Evolutionary conservation across 2,329 filamentous ascomycete genomes (phyloP).

Genomic region (Tolypocladium paradoxum): DNA sequence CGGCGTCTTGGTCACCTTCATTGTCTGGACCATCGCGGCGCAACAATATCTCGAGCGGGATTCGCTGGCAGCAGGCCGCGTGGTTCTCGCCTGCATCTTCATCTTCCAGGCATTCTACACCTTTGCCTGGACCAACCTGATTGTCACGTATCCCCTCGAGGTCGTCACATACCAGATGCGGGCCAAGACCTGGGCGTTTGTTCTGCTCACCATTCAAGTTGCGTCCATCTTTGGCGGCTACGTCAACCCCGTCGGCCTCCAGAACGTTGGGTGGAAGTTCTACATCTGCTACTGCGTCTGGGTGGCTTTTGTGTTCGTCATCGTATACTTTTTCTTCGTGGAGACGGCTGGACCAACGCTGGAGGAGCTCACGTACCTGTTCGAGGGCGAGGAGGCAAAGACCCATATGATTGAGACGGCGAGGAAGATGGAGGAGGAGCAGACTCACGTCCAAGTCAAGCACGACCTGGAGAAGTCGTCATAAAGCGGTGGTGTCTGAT

Average conservation of each 20-base stretch:
- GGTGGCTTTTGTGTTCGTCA: constrained; percentile 23
- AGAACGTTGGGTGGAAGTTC: constrained; percentile 27
- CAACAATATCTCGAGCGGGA: constrained; percentile 23
- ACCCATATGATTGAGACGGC: constrained; percentile 13
- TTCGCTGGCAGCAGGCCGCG: constrained; percentile 18
- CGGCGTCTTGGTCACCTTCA: constrained; percentile 26
- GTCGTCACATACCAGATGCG: constrained; percentile 30
- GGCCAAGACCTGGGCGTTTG: constrained; percentile 29
- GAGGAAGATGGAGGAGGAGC: constrained; percentile 3
- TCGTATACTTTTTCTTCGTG: constrained; percentile 29
- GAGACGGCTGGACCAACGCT: constrained; percentile 25
- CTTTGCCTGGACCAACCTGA: constrained; percentile 30
- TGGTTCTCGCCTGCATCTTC: constrained; percentile 31
- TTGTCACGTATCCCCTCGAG: constrained; percentile 32
- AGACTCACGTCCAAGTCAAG: constrained; percentile 1
- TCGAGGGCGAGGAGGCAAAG: constrained; percentile 16
- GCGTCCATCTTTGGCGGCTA: constrained; percentile 27
- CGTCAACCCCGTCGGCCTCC: constrained; percentile 27
- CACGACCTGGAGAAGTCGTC: constrained; percentile 1
- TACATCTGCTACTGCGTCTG: constrained; percentile 31
- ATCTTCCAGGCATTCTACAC: constrained; percentile 30
- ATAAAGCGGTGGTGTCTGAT: too few relatives aligned
- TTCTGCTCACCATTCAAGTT: constrained; percentile 27
- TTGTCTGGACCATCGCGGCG: constrained; percentile 28
- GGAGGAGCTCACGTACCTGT: constrained; percentile 23